A percentile compares a stretch with the other conserved stretches of the same genome.
Conservation (phyloP, 1,284 basidiomycete genomes). For the Peniophora sp. region DNA sequence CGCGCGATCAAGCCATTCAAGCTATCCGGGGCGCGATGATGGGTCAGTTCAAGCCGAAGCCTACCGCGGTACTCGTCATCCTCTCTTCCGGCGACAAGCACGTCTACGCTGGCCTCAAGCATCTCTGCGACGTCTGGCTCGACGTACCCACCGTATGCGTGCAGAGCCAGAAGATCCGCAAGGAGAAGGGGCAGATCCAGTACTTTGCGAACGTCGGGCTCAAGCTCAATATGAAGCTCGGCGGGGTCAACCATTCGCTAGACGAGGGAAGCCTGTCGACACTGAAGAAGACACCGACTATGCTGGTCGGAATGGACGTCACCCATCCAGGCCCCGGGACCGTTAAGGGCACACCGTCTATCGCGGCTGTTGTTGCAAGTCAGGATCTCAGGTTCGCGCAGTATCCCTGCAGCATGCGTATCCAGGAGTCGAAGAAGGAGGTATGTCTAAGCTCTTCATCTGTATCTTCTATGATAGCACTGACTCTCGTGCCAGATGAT, state of each 20-base stretch:
- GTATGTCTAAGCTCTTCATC: conserved; percentile 25
- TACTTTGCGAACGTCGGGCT: conserved; percentile 75
- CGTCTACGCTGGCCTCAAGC: conserved; percentile 65
- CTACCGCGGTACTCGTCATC: conserved; percentile 35
- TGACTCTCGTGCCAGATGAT: conserved; percentile 16
- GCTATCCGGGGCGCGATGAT: conserved; percentile 23
- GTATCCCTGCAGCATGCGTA: conserved; percentile 64
- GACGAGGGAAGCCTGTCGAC: conserved; percentile 44
- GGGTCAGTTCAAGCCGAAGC: conserved; percentile 20
- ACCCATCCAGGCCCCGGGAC: conserved; percentile 71
- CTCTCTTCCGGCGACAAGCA: conserved; percentile 61
- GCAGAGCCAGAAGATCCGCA: conserved; percentile 53
- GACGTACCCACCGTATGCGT: conserved; percentile 67
- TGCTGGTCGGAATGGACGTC: conserved; percentile 80
- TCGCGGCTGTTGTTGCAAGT: conserved; percentile 76
- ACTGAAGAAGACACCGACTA: conserved; percentile 52
- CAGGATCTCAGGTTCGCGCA: conserved; percentile 55
- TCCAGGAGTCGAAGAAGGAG: conserved; percentile 71
- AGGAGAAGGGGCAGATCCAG: conserved; percentile 54
- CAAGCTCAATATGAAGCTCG: conserved; percentile 77
- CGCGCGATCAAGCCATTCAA: conserved; percentile 34
- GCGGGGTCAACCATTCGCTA: conserved; percentile 65
- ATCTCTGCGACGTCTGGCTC: conserved; percentile 55
- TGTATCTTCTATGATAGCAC: background rate
- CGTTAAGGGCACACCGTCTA: conserved; percentile 60